A percentile compares a stretch with the other conserved stretches of the same genome.
These are phyloP conservation scores for Plectosphaerella plurivora DNA, from an alignment of 2,329 filamentous ascomycete species.

Conservation along the genomic window DNA sequence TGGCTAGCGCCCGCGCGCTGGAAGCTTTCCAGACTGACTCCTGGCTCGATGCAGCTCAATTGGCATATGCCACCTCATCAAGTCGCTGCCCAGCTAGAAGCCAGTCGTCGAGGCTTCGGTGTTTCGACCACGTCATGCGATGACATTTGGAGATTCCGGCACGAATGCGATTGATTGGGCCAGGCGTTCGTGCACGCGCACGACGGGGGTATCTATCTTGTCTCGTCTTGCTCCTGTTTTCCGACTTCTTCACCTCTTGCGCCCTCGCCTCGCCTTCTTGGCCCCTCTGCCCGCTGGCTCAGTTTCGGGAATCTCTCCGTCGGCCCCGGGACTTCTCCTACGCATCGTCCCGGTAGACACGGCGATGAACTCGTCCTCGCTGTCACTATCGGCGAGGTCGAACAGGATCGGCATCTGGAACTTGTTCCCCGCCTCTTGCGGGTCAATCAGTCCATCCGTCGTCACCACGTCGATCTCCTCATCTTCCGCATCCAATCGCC, in stretches of 20 bases:
- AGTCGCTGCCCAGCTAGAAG: too few relatives aligned
- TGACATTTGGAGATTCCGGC: too few relatives aligned
- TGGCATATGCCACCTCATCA: too few relatives aligned
- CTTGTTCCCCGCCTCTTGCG: conserved; percentile 42
- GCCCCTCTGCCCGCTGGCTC: neutral
- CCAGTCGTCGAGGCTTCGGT: too few relatives aligned
- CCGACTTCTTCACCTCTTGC: conserved; percentile 3
- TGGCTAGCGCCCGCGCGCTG: neutral
- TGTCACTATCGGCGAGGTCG: conserved; percentile 89
- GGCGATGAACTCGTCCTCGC: conserved; percentile 78
- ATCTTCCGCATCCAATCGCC: conserved; percentile 85
- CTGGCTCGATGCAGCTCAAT: too few relatives aligned
- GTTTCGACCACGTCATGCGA: too few relatives aligned
- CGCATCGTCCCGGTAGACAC: conserved; percentile 78
- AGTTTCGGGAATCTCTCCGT: conserved; percentile 52
- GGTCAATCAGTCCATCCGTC: conserved; percentile 55
- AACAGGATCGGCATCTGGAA: conserved; percentile 94
- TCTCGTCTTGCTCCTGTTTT: neutral
- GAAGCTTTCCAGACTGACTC: neutral
- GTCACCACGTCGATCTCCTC: conserved; percentile 90
- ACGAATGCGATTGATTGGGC: too few relatives aligned
- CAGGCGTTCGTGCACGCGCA: neutral
- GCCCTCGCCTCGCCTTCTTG: conserved; percentile 4
- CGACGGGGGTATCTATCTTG: neutral
- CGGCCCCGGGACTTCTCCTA: conserved; percentile 73